These are phyloP conservation scores for Metarhizium sp. DNA, from an alignment of 2,329 filamentous ascomycete genomes.

Conservation along the genomic window DNA sequence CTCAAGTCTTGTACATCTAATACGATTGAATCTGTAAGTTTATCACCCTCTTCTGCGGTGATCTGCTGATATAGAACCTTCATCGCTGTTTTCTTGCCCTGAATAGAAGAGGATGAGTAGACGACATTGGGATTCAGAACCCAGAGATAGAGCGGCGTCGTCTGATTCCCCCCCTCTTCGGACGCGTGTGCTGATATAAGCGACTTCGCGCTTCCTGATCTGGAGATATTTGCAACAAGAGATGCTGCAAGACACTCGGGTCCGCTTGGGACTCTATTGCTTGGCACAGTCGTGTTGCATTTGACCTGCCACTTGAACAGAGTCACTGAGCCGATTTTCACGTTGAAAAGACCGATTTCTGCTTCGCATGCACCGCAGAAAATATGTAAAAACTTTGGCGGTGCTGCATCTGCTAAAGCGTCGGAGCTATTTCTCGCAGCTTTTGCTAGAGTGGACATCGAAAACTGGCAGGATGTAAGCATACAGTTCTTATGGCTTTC, in stretches of 20 bases:
- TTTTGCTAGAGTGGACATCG: slow-evolving; percentile 19
- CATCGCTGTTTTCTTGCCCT: slow-evolving; percentile 29
- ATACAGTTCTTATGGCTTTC: background rate
- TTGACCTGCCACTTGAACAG: slow-evolving; percentile 50
- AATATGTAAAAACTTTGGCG: slow-evolving; percentile 26
- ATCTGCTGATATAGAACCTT: slow-evolving; percentile 45
- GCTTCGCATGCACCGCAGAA: slow-evolving; percentile 35
- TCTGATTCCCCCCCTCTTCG: background rate
- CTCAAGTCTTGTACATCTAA: slow-evolving; percentile 51
- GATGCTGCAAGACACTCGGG: slow-evolving; percentile 44
- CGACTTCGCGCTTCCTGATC: slow-evolving; percentile 49
- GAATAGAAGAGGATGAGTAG: slow-evolving; percentile 34
- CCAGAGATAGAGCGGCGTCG: slow-evolving; percentile 38
- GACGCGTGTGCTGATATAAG: slow-evolving; percentile 32
- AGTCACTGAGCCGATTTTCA: slow-evolving; percentile 34
- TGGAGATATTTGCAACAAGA: slow-evolving; percentile 41
- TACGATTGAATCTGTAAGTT: slow-evolving; percentile 38
- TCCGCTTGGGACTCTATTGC: slow-evolving; percentile 25
- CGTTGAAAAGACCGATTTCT: slow-evolving; percentile 39
- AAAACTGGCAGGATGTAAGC: slow-evolving; percentile 27
- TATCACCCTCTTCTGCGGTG: slow-evolving; percentile 31
- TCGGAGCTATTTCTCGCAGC: slow-evolving; percentile 19
- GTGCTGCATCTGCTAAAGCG: slow-evolving; percentile 14
- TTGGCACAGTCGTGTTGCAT: slow-evolving; percentile 24
- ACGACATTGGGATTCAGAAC: slow-evolving; percentile 45